Evolutionary conservation across 2,329 filamentous ascomycete species (phyloP), one percentile per base, ranked within the genome.

Genomic region (Fusarium sp.): DNA sequence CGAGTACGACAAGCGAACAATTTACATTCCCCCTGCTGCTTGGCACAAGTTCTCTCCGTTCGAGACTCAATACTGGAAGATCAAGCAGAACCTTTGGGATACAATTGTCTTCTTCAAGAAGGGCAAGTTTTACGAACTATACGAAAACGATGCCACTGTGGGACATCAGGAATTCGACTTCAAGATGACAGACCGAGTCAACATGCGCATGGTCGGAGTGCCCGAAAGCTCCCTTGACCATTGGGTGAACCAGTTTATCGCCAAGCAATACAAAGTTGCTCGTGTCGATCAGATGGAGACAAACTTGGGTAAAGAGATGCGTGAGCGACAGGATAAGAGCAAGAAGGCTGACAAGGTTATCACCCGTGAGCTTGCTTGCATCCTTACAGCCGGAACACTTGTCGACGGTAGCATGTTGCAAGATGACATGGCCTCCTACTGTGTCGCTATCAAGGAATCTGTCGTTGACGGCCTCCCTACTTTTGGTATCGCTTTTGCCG

Each of bases 71-170:
- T 99, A 99, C 81, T 99, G 96, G 96, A 94, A 97, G 78, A 98
- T 99, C 82, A 99, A 99, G 84, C 93, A 95, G 81, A 98, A 98
- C 76, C 93, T 97, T 73, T 98, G 94, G 93, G 94, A 98, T 74
- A 98, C 95, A 0, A 92, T 99, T 49, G 95, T 99, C 21, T 99
- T 99, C 83, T 99, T 99, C 90, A 99, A 98, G 83, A 99, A 99
- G 86, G 96, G 96, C 78, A 99, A 99, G 78, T 99, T 99, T 82
- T 99, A 98, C 79, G 96, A 99, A 80, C 87, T 99, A 0, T 99
- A 98, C 78, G 96, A 99, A 80, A 97, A 98, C 68, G 96, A 99
- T 82, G 96, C 96, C 10, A 97, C 95, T 0, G 92, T 98, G 62
- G 96, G 96, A 9, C 95, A 99, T 79, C 96, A 98, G 80, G 86